phyloP scores from a whole-genome alignment of 176 grass and related monocot genomes.

The Elaeis guineensis region DNA sequence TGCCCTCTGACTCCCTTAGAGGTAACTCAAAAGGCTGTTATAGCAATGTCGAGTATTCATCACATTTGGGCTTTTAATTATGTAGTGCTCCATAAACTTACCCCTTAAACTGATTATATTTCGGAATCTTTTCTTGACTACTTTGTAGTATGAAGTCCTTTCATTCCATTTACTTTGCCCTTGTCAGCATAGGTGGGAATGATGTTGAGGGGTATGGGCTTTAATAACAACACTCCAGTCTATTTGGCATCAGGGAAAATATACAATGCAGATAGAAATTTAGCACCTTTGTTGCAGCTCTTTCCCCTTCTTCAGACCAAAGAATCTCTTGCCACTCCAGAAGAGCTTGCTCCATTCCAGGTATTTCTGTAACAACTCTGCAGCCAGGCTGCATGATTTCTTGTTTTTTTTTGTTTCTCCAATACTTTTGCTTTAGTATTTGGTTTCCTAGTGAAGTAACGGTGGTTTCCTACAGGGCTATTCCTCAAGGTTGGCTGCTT shows the following conservation, averaged over 20 bases:
- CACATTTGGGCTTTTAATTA: too few species aligned
- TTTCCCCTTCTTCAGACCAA: slow-evolving; percentile 18
- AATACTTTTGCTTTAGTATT: too few species aligned
- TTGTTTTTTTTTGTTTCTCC: too few species aligned
- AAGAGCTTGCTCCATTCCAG: slow-evolving; percentile 15
- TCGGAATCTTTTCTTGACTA: background rate
- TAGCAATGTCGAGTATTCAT: too few species aligned
- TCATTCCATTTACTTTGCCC: background rate
- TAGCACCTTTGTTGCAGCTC: slow-evolving; percentile 10
- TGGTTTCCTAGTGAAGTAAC: too few species aligned
- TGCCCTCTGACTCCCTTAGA: slow-evolving; percentile 19
- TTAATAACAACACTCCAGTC: slow-evolving; percentile 6
- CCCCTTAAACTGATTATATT: background rate
- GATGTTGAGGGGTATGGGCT: slow-evolving; percentile 21
- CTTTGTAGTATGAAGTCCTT: background rate
- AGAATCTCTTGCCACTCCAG: slow-evolving; percentile 12
- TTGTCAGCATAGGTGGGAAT: slow-evolving; percentile 22
- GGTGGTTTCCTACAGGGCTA: background rate
- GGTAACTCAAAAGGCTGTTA: background rate
- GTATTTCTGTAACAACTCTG: background rate
- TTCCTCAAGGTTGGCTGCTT: slow-evolving; percentile 15
- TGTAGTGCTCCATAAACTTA: too few species aligned
- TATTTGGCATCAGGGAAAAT: slow-evolving; percentile 20
- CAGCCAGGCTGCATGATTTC: too few species aligned
- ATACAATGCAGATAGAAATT: slow-evolving; percentile 14